A percentile compares a stretch with the other conserved stretches of the same genome.
Conservation (phyloP, 805 yeast species). For the Pichia phayaonensis region DNA sequence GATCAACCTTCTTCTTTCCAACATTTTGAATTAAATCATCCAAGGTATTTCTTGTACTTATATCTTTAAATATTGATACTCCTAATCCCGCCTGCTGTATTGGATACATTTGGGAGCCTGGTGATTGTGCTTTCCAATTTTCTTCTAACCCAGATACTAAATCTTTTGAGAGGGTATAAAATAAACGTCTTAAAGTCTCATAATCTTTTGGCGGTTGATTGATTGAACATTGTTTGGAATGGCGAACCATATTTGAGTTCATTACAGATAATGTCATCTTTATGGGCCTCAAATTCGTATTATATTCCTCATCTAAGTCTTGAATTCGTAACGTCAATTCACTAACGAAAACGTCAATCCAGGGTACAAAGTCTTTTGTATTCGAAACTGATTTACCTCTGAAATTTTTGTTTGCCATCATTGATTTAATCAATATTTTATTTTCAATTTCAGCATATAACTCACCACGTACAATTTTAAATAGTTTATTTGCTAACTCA, state of each 20-base stretch:
- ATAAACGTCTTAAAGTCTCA: constrained; percentile 28
- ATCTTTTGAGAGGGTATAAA: constrained; percentile 18
- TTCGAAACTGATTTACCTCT: constrained; percentile 45
- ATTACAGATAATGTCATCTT: constrained; percentile 39
- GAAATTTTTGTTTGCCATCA: constrained; percentile 85
- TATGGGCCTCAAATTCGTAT: constrained; percentile 42
- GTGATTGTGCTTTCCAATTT: constrained; percentile 19
- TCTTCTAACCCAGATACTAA: constrained; percentile 14
- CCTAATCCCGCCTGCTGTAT: constrained; percentile 43
- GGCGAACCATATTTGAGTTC: constrained; percentile 16
- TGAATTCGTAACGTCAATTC: constrained; percentile 64
- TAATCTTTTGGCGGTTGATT: constrained; percentile 29
- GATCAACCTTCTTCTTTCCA: constrained; percentile 2
- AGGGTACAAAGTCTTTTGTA: constrained; percentile 52
- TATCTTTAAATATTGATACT: constrained; percentile 40
- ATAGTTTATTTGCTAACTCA: constrained; percentile 47
- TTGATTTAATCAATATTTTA: constrained; percentile 64
- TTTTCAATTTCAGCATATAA: constrained; percentile 45
- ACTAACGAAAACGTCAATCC: constrained; percentile 80
- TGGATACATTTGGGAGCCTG: constrained; percentile 32
- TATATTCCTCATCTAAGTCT: constrained; percentile 64
- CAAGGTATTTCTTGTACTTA: constrained; percentile 21
- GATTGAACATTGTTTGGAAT: constrained; percentile 37
- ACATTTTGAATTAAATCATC: constrained; percentile 20
- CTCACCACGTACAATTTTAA: constrained; percentile 58